Conservation (phyloP, 805 yeast species). For the Cyberlindnera americana region DNA sequence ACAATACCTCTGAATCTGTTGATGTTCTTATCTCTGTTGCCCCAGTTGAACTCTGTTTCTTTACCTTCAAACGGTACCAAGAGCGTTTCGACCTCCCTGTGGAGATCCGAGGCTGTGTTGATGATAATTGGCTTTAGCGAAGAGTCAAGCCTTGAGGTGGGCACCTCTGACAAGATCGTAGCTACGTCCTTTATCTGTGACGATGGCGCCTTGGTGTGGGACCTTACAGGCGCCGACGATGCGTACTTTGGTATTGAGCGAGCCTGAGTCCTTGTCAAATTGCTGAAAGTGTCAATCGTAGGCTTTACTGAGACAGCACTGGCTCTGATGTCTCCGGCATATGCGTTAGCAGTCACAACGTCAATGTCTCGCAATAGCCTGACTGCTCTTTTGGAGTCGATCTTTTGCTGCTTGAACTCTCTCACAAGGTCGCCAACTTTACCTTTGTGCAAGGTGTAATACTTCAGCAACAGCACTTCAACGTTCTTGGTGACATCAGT, state of each 20-base stretch:
- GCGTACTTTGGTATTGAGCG: neutral
- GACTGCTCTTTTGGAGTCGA: conserved; percentile 19
- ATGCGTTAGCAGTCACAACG: conserved; percentile 18
- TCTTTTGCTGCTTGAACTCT: conserved; percentile 23
- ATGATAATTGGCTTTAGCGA: conserved; percentile 13
- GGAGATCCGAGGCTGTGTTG: conserved; percentile 20
- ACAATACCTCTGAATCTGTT: conserved; percentile 54
- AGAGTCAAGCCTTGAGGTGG: conserved; percentile 22
- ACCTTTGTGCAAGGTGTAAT: conserved; percentile 21
- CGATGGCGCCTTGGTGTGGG: neutral
- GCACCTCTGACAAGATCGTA: conserved; percentile 16
- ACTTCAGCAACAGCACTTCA: conserved; percentile 25
- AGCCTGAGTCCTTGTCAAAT: conserved; percentile 16
- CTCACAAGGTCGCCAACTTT: conserved; percentile 18
- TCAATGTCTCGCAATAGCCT: conserved; percentile 23
- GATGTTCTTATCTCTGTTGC: conserved; percentile 59
- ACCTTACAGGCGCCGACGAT: conserved; percentile 3
- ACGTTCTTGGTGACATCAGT: conserved; percentile 26
- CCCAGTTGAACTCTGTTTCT: conserved; percentile 92
- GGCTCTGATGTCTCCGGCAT: conserved; percentile 15
- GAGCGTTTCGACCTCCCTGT: conserved; percentile 27
- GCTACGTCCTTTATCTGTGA: conserved; percentile 14
- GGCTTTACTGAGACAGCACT: conserved; percentile 8
- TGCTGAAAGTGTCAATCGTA: conserved; percentile 27
- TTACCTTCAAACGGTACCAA: conserved; percentile 54